phyloP scores from a whole-genome alignment of 805 yeast genomes.

The Kodamaea sagamina region DNA sequence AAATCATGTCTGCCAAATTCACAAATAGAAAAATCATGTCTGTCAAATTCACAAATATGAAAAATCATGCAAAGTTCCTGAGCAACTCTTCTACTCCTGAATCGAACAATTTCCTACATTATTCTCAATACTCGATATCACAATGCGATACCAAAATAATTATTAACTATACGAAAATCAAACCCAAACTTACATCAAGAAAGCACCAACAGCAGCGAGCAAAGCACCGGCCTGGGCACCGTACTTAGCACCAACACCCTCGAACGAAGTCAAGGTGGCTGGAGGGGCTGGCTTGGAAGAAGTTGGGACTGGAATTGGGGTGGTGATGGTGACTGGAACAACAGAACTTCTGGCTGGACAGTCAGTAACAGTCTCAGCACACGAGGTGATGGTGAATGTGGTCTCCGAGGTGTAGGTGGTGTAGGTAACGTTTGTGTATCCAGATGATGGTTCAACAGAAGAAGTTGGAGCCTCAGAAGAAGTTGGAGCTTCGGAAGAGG shows the following conservation, averaged over 20 bases:
- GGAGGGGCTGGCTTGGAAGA: slow-evolving; percentile 19
- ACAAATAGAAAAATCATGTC: no score
- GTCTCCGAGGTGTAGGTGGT: slow-evolving; percentile 21
- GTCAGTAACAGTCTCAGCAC: slow-evolving; percentile 27
- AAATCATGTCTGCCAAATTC: no score
- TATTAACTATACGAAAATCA: not conserved
- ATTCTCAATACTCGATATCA: no score
- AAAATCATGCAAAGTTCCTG: no score
- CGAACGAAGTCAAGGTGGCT: slow-evolving; percentile 27
- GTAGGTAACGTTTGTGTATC: slow-evolving; percentile 7
- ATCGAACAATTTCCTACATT: no score
- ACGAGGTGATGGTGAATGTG: slow-evolving; percentile 28
- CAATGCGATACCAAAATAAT: not conserved
- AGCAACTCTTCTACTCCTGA: no score
- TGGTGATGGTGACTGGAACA: slow-evolving; percentile 12
- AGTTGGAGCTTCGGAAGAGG: slow-evolving; percentile 2
- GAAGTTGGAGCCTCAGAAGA: not conserved
- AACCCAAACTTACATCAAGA: slow-evolving; percentile 13
- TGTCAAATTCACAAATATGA: no score
- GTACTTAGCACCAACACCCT: slow-evolving; percentile 18
- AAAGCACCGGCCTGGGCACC: slow-evolving; percentile 19
- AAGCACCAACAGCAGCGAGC: slow-evolving; percentile 17
- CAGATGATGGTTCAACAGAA: not conserved
- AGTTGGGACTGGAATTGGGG: slow-evolving; percentile 7
- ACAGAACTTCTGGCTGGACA: slow-evolving; percentile 25